phyloP scores from a whole-genome alignment of 139 green algal genomes.

The Chlorella sp. region DNA sequence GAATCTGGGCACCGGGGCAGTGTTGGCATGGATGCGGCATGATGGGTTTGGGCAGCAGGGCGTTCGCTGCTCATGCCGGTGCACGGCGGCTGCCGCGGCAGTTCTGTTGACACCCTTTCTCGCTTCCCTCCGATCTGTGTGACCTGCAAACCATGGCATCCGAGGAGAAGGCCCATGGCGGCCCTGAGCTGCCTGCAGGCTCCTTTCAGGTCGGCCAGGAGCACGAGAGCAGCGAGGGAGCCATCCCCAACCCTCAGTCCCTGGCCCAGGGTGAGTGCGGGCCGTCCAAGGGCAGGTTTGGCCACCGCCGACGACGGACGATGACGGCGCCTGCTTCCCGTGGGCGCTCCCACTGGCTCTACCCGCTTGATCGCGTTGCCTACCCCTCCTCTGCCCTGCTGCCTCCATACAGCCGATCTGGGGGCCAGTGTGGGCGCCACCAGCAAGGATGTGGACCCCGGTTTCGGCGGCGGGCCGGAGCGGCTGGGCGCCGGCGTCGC shows the following conservation, averaged over 20 bases:
- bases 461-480: neutral
- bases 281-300: no score
- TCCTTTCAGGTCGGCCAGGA: neutral
- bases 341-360: neutral
- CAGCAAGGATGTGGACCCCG: neutral
- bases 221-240: neutral
- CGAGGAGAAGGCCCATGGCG: neutral
- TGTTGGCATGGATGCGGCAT: no score
- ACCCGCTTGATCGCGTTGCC: neutral
- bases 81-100: no score
- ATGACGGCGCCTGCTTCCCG: neutral
- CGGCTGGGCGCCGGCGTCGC: neutral
- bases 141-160: no score
- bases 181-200: slow-evolving; percentile 2
- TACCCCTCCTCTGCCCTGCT: neutral
- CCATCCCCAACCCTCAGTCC: neutral
- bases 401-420: neutral
- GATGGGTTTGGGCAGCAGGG: no score
- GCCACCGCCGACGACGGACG: no score
- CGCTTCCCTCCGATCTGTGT: no score
- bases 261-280: neutral
- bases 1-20: no score
- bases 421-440: slow-evolving; percentile 12
- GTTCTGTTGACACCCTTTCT: no score
- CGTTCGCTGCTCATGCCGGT: no score